Evolutionary conservation across 768 basidiomycete genomes (phyloP), one percentile per base, ranked within the genome.

Genomic region (Exsudoporus frostii): DNA sequence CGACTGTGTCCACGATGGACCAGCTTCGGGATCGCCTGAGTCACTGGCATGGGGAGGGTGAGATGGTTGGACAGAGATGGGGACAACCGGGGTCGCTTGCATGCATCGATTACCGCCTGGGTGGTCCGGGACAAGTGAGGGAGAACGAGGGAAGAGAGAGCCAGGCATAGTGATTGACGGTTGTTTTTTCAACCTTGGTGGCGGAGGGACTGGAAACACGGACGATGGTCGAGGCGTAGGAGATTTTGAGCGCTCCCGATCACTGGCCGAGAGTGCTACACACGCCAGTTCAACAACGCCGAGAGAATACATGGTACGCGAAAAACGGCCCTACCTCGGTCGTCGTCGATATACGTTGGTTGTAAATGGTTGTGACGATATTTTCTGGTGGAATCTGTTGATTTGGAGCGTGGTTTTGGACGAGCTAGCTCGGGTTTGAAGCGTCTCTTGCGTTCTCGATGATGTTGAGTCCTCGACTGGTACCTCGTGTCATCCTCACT

Each of bases 111-210:
- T 14, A 4, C 25, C n/a, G 19, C 24, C 15, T 22, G 17, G 36
- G 20, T 73, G 73, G 25, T 66, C 65, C 7, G 83, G 81, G 29
- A 83, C 71, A 13, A 83, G 72, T n/a, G 88, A 88, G 0, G 82
- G 77, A 0, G 90, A 88, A 9, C 87, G 83, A 5, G 88, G 81
- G 63, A 84, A 88, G 13, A 92, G 79, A 1, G 90, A 80, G 8
- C 89, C 90, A 20, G 89, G 90, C 89, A 92, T 92, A 1, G 83
- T 84, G 0, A 78, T 61, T 3, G 81, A 81, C 8, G 71, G 70
- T n/a, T 67, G 56, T 38, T 61, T 69, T 33, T 51, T 66, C 44
- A 69, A 37, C 48, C 42, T 71, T 13, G 66, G 74, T 14, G 68
- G 68, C 1, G 72, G 68, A 22, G 73, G 66, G 3, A 67, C 63